Conservation (phyloP, 2,329 filamentous ascomycete genomes). For the Hortaea sp. region DNA sequence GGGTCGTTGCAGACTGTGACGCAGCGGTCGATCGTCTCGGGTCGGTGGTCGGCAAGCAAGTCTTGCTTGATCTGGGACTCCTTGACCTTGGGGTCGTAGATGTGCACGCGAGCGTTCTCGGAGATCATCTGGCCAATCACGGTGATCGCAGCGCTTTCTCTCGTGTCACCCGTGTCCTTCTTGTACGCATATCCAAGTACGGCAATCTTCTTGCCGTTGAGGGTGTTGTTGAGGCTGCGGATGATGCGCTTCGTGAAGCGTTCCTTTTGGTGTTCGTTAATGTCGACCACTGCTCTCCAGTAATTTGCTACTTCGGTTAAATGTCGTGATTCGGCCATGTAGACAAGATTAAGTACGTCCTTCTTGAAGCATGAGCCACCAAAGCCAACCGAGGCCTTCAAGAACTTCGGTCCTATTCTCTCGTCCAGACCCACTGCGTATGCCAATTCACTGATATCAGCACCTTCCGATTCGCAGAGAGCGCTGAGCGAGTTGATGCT, state of each 20-base stretch:
- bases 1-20: conserved; percentile 22
- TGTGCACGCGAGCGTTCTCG: conserved; percentile 53
- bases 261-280: conserved; percentile 66
- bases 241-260: conserved; percentile 48
- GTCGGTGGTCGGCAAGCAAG: conserved; percentile 14
- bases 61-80: conserved; percentile 25
- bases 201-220: conserved; percentile 59
- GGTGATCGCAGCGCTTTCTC: conserved; percentile 59
- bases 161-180: conserved; percentile 66
- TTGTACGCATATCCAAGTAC: conserved; percentile 72
- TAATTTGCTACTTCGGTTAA: conserved; percentile 64
- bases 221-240: conserved; percentile 56
- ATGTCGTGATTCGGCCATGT: conserved; percentile 60
- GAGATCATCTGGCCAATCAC: conserved; percentile 56
- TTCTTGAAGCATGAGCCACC: conserved; percentile 77
- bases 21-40: conserved; percentile 13
- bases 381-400: conserved; percentile 67
- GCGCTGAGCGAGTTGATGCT: conserved; percentile 76
- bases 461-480: conserved; percentile 66
- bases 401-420: conserved; percentile 62
- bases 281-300: conserved; percentile 62
- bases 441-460: conserved; percentile 64
- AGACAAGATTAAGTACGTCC: conserved; percentile 63
- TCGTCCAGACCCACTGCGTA: conserved; percentile 55
- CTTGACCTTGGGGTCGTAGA: conserved; percentile 52